These are phyloP conservation scores for Lolium multiflorum DNA, from an alignment of 176 grass and related monocot species.

Conservation along the genomic window DNA sequence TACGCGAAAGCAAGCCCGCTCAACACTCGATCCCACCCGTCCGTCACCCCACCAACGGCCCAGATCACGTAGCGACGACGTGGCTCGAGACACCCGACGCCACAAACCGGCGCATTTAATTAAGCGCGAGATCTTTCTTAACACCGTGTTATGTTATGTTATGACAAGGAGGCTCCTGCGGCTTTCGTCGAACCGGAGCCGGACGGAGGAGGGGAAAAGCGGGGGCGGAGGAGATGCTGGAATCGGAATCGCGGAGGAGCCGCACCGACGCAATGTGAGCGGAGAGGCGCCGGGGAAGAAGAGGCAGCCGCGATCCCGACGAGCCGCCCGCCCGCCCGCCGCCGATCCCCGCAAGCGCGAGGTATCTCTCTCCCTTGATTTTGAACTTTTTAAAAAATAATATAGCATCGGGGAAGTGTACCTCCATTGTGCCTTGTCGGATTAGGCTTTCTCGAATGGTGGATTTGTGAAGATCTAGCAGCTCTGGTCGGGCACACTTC, in stretches of 20 bases:
- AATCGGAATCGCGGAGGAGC: conserved; percentile 26
- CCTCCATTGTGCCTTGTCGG: too few relatives aligned
- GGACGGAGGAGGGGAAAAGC: background rate
- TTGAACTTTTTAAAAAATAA: too few relatives aligned
- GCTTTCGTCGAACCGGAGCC: conserved; percentile 30
- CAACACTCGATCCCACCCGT: background rate
- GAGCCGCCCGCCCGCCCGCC: background rate
- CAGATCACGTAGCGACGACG: background rate
- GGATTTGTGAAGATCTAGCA: too few relatives aligned
- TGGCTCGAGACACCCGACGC: conserved; percentile 20
- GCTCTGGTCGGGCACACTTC: too few relatives aligned
- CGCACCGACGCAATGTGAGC: conserved; percentile 40
- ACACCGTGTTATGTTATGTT: background rate
- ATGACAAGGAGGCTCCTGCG: background rate
- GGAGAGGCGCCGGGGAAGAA: background rate
- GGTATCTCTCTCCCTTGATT: too few relatives aligned
- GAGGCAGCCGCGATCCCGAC: background rate
- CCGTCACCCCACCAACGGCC: background rate
- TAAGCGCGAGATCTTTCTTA: background rate
- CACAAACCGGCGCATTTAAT: conserved; percentile 8
- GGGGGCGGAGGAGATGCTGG: background rate
- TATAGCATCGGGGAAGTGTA: too few relatives aligned
- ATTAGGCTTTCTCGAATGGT: too few relatives aligned
- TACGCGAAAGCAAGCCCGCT: background rate
- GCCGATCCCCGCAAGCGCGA: conserved; percentile 21